Percentiles rank a stretch among this genome's conserved stretches.
Conservation (phyloP, 129 eudicot genomes). For the Tagetes erecta region DNA sequence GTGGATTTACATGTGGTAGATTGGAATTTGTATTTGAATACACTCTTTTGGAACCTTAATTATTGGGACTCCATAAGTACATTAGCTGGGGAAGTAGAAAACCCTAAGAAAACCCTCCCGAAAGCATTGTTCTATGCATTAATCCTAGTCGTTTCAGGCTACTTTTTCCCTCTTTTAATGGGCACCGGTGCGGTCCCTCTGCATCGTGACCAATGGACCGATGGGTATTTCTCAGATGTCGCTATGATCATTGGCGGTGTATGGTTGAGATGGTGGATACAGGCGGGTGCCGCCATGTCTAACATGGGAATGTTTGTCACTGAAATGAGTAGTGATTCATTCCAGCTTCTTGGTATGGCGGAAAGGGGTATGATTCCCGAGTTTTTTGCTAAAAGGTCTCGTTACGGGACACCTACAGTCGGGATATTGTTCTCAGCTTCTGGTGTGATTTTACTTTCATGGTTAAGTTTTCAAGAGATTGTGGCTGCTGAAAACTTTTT, state of each 20-base stretch:
- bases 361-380: slow-evolving; percentile 80
- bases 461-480: slow-evolving; percentile 81
- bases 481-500: slow-evolving; percentile 74
- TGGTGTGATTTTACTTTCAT: slow-evolving; percentile 66
- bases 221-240: slow-evolving; percentile 72
- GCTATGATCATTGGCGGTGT: slow-evolving; percentile 66
- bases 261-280: slow-evolving; percentile 80
- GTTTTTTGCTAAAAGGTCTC: slow-evolving; percentile 66
- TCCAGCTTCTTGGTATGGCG: slow-evolving; percentile 91
- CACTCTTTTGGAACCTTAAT: slow-evolving; percentile 83
- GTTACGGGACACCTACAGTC: slow-evolving; percentile 63
- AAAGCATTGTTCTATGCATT: slow-evolving; percentile 64
- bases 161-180: slow-evolving; percentile 63
- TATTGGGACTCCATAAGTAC: slow-evolving; percentile 85
- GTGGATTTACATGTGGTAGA: slow-evolving; percentile 60
- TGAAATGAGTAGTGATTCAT: slow-evolving; percentile 80
- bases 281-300: slow-evolving; percentile 75
- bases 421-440: slow-evolving; percentile 78
- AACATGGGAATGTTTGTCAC: slow-evolving; percentile 93
- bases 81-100: slow-evolving; percentile 72
- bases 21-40: slow-evolving; percentile 72
- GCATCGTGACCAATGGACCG: slow-evolving; percentile 59
- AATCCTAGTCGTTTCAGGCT: slow-evolving; percentile 59
- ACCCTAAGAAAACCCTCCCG: slow-evolving; percentile 72
- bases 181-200: slow-evolving; percentile 72